Percentiles rank a stretch among this genome's conserved stretches.
Evolutionary conservation across 2,329 filamentous ascomycete genomes (phyloP).

Genomic region (Talaromyces sp.): DNA sequence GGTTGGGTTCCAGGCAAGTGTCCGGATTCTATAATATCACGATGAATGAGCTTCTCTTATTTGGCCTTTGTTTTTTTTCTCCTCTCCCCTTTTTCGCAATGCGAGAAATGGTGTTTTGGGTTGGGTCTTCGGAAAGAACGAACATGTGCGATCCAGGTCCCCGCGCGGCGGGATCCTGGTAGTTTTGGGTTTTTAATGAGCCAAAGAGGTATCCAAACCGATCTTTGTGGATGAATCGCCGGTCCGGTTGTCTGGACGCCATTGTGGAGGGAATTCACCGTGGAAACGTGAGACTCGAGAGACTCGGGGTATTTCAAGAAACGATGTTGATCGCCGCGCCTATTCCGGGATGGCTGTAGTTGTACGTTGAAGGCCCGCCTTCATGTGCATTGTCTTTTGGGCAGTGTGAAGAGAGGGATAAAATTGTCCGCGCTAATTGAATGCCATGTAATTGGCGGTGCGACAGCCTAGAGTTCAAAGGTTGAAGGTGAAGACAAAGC

Average conservation of each 20-base stretch:
- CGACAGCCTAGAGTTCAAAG: background rate
- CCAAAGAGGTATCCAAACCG: constrained; percentile 64
- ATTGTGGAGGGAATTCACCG: constrained; percentile 20
- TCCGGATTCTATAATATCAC: constrained; percentile 52
- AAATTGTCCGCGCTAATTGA: background rate
- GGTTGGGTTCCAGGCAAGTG: constrained; percentile 83
- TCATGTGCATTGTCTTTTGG: background rate
- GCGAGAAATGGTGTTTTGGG: background rate
- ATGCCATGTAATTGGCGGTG: background rate
- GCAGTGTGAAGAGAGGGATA: background rate
- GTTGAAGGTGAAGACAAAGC: background rate
- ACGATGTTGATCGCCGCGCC: background rate
- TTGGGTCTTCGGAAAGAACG: constrained; percentile 22
- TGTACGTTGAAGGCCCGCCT: background rate
- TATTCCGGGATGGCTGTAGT: background rate
- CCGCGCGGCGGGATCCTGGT: constrained; percentile 59
- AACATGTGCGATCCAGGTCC: constrained; percentile 56
- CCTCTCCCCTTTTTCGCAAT: background rate
- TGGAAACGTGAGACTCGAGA: background rate
- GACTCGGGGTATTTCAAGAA: background rate
- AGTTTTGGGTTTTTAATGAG: constrained; percentile 65
- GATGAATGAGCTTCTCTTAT: constrained; percentile 6
- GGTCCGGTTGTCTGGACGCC: constrained; percentile 35
- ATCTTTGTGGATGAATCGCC: constrained; percentile 55
- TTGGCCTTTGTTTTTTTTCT: background rate